Evolutionary conservation across 176 grass and related monocot species (phyloP), one percentile per base, ranked within the genome.

Genomic region (Pontederia paniculata): DNA sequence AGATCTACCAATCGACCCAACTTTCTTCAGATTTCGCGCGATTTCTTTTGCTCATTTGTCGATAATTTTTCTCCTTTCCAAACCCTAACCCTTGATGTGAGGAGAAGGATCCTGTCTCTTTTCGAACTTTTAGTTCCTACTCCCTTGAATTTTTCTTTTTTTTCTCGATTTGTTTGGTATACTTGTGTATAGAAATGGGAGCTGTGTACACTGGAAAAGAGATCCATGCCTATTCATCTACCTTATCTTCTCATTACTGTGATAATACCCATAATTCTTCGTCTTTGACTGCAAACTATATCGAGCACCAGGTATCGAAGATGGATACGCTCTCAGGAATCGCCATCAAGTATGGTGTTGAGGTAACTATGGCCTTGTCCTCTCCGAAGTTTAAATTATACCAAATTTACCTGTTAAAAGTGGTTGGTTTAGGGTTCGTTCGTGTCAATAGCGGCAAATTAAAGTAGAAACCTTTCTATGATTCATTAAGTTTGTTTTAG

Each of bases 61-160:
- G 48, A 12, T 17, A 14, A 41, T 12, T 17, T 41, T 47, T 65
- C 28, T 46, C 12, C 19, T 10, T 14, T 58, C 17, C 23, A 10
- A 12, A 44, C 18, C 5, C 25, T 1, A 17, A 20, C 22, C 22
- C 9, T 17, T 47, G 19, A 15, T 22, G 60, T 22, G 42, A 19
- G 60, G 4, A 20, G 5, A 31, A 31, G 25, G 25, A 5, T 31
- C 25, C 25, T 31, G 25, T 31, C 25, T 31, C 25, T 31, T 31
- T 31, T 31, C 2, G 25, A 31, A 31, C 1, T 31, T 41, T 2
- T 14, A 48, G 57, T 25, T 45, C 46, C 44, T 1, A 13, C 44
- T 0, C 44, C 60, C 12, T 79, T 84, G 68, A 73, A 80, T 62
- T 88, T 88, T 70, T 77, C 57, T n/a, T n/a, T n/a, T 5, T 31